These are phyloP conservation scores for Lachancea kluyveri DNA, from an alignment of 805 yeast species.

Conservation along the genomic window DNA sequence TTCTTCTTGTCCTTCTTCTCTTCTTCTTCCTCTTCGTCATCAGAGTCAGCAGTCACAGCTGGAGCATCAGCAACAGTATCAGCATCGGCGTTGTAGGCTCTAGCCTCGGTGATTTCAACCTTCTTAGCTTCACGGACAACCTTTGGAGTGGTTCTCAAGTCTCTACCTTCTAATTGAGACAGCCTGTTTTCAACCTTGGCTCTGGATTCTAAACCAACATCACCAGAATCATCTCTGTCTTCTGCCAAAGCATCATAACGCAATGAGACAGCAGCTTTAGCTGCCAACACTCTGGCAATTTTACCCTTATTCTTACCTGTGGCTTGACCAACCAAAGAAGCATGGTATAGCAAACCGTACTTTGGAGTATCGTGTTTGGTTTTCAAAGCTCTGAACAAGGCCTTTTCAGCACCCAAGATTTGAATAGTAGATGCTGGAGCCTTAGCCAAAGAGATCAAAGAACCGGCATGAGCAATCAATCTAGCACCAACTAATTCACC, in stretches of 20 bases:
- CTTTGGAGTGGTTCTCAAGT: slow-evolving; percentile 82
- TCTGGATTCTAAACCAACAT: slow-evolving; percentile 85
- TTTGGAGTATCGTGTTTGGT: slow-evolving; percentile 98
- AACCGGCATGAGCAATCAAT: slow-evolving; percentile 95
- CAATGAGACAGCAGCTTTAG: slow-evolving; percentile 94
- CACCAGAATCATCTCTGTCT: slow-evolving; percentile 94
- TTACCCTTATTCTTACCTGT: slow-evolving; percentile 97
- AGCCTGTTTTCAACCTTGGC: slow-evolving; percentile 91
- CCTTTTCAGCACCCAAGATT: slow-evolving; percentile 98
- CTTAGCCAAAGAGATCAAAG: slow-evolving; percentile 88
- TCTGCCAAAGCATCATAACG: slow-evolving; percentile 97
- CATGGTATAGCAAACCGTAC: slow-evolving; percentile 95
- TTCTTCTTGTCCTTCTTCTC: slow-evolving; percentile 33
- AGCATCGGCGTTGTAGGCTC: slow-evolving; percentile 92
- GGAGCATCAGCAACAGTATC: slow-evolving; percentile 54
- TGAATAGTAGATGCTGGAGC: slow-evolving; percentile 99
- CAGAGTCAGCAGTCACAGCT: slow-evolving; percentile 29
- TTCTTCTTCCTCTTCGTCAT: slow-evolving; percentile 35
- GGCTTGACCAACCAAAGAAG: slow-evolving; percentile 96
- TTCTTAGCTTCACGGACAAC: slow-evolving; percentile 78
- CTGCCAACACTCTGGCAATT: slow-evolving; percentile 97
- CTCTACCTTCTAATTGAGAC: slow-evolving; percentile 94
- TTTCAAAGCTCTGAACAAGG: slow-evolving; percentile 95
- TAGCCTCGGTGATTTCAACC: slow-evolving; percentile 77
- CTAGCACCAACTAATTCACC: slow-evolving; percentile 99